Evolutionary conservation across 352 stramenopile species (phyloP).

Genomic region (Blastocystis sp.): DNA sequence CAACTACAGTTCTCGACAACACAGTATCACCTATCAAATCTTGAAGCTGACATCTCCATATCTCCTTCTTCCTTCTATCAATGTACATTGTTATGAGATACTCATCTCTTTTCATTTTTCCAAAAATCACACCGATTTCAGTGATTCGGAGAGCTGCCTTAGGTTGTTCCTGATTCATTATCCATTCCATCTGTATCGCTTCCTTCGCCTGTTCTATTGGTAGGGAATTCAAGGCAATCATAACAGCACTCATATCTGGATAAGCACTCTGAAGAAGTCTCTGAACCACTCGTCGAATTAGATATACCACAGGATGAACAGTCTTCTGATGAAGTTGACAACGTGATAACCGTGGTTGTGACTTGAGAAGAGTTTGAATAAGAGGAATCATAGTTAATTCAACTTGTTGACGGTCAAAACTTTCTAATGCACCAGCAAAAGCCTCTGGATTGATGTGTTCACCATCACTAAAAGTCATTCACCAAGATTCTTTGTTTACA

Average conservation of each 20-base stretch:
- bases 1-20: no score
- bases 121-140: neutral
- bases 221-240: neutral
- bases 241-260: neutral
- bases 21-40: no score
- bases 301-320: neutral
- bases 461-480: neutral
- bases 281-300: neutral
- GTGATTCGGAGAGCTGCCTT: neutral
- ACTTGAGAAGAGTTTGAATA: neutral
- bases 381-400: conserved; percentile 17
- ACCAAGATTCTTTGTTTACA: neutral
- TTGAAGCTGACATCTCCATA: no score
- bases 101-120: neutral
- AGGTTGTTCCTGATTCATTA: neutral
- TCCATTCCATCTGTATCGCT: neutral
- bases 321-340: neutral
- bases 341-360: neutral
- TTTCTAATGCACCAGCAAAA: neutral
- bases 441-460: neutral
- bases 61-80: no score
- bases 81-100: no score
- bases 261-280: neutral
- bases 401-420: neutral
- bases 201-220: neutral